Base-by-base conservation (phyloP, 805 yeast species). In the Candida quercuum region DNA sequence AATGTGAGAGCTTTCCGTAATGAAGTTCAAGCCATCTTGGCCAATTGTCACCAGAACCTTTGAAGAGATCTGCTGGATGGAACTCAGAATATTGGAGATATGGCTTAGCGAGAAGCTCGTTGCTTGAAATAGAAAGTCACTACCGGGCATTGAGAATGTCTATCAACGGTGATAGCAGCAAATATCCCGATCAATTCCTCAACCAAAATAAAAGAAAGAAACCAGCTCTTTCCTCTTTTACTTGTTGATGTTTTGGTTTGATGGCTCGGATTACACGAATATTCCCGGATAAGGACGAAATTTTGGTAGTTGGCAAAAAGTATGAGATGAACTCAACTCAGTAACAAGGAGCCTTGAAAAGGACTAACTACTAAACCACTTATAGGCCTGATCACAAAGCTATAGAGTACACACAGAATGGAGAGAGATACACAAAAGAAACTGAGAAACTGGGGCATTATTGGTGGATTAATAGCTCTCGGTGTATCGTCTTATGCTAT, bases 11-110 rank as follows among this genome's bases (percentile, higher is more conserved):
- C 66, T 69, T 31, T 66, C 71, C 5, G 76, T 66, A 11, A 68
- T 64, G 51, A 78, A 71, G 20, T 71, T 65, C 11, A 78, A 45
- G 0, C 83, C 84, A 32, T 73, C 73, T 2, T 58, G 50, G 15
- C 72, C 70, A 32, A 77, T 67, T 12, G 56, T 57, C n/a, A 73
- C 54, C 14, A 66, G 43, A 12, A 66, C 72, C 30, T 61, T 57
- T 16, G 54, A 48, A 9, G 70, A 67, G 28, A 70, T 65, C 2
- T 67, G 56, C 4, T 64, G 52, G 3, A 74, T 48, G 17, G 77
- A 64, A 25, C 57, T 57, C 30, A 74, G 53, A 5, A 75, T 70
- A 3, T 66, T 62, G 2, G 73, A 60, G 6, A 74, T 63, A 40
- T 74, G 77, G 9, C 63, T 56, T 15, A 72, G 51, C 25, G 69